Conservation (phyloP, 2,329 filamentous ascomycete genomes). For the Curvularia eragrostidis region DNA sequence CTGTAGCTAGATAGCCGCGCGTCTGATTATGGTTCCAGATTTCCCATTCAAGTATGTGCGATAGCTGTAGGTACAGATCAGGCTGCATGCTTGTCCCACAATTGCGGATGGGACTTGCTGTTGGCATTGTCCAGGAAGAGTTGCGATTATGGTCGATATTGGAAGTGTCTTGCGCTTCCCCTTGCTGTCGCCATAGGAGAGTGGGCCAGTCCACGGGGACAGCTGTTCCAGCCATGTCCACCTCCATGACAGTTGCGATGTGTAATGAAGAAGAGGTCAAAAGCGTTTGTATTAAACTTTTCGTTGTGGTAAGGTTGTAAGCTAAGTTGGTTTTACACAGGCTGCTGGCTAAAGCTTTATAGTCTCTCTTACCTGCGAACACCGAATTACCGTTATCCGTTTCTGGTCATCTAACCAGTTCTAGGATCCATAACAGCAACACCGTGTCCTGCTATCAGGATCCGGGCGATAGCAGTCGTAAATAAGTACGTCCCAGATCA, state of each 20-base stretch:
- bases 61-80: not conserved
- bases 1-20: not conserved
- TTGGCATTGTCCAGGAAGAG: not conserved
- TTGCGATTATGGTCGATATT: not conserved
- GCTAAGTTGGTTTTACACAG: not conserved
- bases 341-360: not conserved
- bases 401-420: not conserved
- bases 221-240: not conserved
- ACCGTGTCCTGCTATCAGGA: not conserved
- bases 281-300: not conserved
- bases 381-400: not conserved
- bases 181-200: not conserved
- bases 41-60: not conserved
- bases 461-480: not conserved
- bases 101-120: not conserved
- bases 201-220: constrained; percentile 1
- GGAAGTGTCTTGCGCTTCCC: not conserved
- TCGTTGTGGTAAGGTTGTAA: not conserved
- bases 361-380: not conserved
- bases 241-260: not conserved
- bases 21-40: not conserved
- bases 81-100: not conserved
- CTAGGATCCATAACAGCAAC: not conserved
- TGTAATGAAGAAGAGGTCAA: not conserved
- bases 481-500: not conserved